Evolutionary conservation across 1,284 basidiomycete genomes (phyloP), one percentile per base, ranked within the genome.

Genomic region (Xanthoconium separans): DNA sequence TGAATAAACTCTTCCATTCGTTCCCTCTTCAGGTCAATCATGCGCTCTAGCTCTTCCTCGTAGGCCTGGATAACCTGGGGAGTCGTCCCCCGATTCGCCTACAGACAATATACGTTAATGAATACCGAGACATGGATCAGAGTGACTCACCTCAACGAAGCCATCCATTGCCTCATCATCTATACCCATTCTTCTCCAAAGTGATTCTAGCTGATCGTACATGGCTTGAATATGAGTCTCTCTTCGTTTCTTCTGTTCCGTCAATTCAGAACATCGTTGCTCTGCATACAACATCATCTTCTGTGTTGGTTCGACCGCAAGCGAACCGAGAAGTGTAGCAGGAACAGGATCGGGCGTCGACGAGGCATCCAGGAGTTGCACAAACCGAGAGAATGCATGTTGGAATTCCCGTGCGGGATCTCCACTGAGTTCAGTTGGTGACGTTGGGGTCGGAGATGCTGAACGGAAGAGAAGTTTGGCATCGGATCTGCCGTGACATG

Each of bases 11-110:
- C 79, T 44, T 85, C 84, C 85, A 99, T 91, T 53, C 90, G 84
- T 61, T 95, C 88, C 49, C 89, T 78, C 74, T 95, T 95, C 50
- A 98, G 73, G 64, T 91, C 87, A 22, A 93, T 75, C 87, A 98
- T 95, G 53, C 95, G 82, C 54, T 91, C 89, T 36, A 98, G 76
- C 71, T 99, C 97, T 47, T 83, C 82, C 62, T 95, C 89, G 65
- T 99, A 99, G 66, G 87, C 84, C 52, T 75, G 74, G 20, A 95
- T 80, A 7, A 84, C 84, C 11, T 80, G 81, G 46, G 87, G 83
- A 10, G 89, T 93, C 60, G 84, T 88, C 2, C 94, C 94, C 40
- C 86, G 76, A 65, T 92, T 71, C 15, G 68, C 70, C 65, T 70
- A 39, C 13, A 50, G 6, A 45, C 7, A 50, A 30, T 4, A 29